Base-by-base conservation (phyloP, 176 grass and related monocot species). In the Eremochloa ophiuroides region DNA sequence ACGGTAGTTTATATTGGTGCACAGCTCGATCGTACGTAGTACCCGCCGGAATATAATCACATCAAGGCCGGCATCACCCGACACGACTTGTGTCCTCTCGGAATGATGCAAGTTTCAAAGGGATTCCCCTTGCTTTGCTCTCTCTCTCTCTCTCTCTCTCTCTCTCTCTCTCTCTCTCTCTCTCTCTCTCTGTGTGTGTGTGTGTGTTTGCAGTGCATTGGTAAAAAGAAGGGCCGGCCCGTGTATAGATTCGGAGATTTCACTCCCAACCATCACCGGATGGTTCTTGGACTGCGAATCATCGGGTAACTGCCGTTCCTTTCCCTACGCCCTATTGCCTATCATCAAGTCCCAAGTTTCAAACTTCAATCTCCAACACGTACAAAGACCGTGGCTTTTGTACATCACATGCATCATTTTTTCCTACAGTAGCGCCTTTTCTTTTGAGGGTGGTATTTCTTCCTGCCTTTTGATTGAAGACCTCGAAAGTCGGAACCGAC, bases 121-220 rank as follows among this genome's bases (percentile, higher is more conserved):
- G 61, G 73, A 69, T 77, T 84, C 63, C 73, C 37, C 73, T 76
- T 7, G 38, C 82, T 69, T 30, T 53, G n/a, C n/a, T n/a, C n/a
- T n/a, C n/a, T n/a, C n/a, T n/a, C n/a, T n/a, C n/a, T n/a, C n/a
- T n/a, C n/a, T n/a, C n/a, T n/a, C n/a, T n/a, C n/a, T n/a, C n/a
- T n/a, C n/a, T n/a, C n/a, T n/a, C n/a, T n/a, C n/a, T n/a, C n/a
- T n/a, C n/a, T n/a, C n/a, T n/a, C n/a, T n/a, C n/a, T n/a, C n/a
- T n/a, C n/a, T n/a, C n/a, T n/a, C n/a, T n/a, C n/a, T n/a, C n/a
- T n/a, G n/a, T n/a, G n/a, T n/a, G n/a, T n/a, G n/a, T n/a, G n/a
- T n/a, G n/a, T n/a, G n/a, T n/a, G n/a, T n/a, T n/a, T n/a, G n/a
- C n/a, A n/a, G n/a, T n/a, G n/a, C n/a, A n/a, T n/a, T n/a, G n/a